Base-by-base conservation (phyloP, 1,284 basidiomycete genomes). In the Entoloma clypeatum region DNA sequence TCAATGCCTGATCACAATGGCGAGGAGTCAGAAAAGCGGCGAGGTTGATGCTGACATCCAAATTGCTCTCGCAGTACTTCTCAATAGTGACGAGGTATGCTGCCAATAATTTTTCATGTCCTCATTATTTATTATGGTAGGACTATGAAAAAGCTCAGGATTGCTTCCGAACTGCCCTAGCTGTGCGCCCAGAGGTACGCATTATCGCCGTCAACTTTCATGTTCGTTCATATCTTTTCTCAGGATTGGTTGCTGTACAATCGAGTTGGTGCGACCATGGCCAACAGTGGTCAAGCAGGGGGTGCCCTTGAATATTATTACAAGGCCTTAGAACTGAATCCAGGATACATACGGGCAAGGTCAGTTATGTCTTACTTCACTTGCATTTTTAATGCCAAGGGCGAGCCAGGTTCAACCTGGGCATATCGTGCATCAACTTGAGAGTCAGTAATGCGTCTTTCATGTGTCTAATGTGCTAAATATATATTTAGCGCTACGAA, bases 231-330 rank as follows among this genome's bases (percentile, higher is more conserved):
- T 24, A 21, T 18, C 36, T 39, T 27, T 25, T 5, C 13, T 21
- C 37, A 93, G 88, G 95, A 99, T 58, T 97, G 92, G 87, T 68
- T 95, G 34, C 65, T 99, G 48, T 97, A 93, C 66, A 99, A 99
- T 61, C 81, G 95, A 17, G 87, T 98, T 18, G 95, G 95, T 10
- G 95, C 95, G 11, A 98, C 94, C 2, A 81, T 97, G 59, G 93
- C 93, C 33, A 99, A 99, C 61, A 87, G 80, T 52, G 94, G 95
- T 0, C 74, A 76, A 36, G 80, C 90, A 13, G 79, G 80, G 29
- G 82, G 92, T 48, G 94, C 96, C 7, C 72, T 97, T 11, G 71
- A 86, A 50, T 97, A 92, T 63, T 99, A 99, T 63, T 80, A 86
- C 57, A 80, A 80, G 36, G 96, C 95, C 2, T 72, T 99, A 26